Base-by-base conservation (phyloP, 2,329 filamentous ascomycete genomes). In the Penicillium sp. region DNA sequence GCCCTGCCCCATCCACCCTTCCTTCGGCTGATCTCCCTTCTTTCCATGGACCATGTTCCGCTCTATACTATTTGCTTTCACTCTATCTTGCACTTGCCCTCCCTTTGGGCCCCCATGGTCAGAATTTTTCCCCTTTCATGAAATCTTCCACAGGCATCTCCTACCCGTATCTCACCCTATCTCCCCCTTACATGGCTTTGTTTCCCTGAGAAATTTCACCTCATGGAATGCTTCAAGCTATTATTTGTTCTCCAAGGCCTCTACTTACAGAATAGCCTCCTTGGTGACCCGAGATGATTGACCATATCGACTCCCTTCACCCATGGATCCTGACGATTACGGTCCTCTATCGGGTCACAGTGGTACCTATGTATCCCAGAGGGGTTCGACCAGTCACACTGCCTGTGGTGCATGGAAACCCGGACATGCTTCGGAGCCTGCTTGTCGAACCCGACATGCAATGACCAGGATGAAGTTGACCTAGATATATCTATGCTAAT, bases 11-110 rank as follows among this genome's bases (percentile, higher is more conserved):
- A 50, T 46, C 48, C 25, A 24, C 45, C 46, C 37, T 48, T 45
- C 44, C 44, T 41, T 40, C 53, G 48, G 55, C 29, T 46, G 55
- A 58, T 58, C 55, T 48, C 29, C 49, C 53, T 37, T 51, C 40
- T 37, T 53, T 39, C 50, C 53, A 57, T 49, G 48, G 55, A 50
- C 51, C 46, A 51, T 51, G 49, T 57, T 50, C 46, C 50, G 33
- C 41, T 50, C 35, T 52, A 49, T 46, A 48, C 42, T 42, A n/a
- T 39, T 43, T 20, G 33, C 33, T 37, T 37, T 18, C 10, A 18
- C 18, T 8, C 33, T 27, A 9, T 25, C 23, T 40, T 39, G 37
- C 12, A 20, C 32, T 8, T 3, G 18, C 6, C n/a, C 6, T 23
- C 38, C 38, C 23, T 9, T 28, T 46, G 7, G 7, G 3, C 18